Conservation (phyloP, 2,329 filamentous ascomycete genomes). For the Endothia cerciana region DNA sequence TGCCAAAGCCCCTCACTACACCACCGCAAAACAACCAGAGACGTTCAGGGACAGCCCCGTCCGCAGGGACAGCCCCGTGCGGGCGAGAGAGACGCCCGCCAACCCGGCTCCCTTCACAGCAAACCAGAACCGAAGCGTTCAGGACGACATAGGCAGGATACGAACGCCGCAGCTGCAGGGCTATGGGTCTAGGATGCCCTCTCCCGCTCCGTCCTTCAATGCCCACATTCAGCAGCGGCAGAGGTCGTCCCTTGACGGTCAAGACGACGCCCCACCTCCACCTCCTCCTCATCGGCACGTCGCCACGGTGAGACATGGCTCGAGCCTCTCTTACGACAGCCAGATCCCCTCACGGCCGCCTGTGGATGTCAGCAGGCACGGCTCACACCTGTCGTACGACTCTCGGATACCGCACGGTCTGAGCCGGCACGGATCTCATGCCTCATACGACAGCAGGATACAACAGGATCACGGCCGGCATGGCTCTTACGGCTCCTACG, state of each 20-base stretch:
- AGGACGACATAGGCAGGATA: slow-evolving; percentile 35
- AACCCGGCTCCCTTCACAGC: slow-evolving; percentile 11
- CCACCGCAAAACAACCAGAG: slow-evolving; percentile 63
- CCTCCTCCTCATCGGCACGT: slow-evolving; percentile 80
- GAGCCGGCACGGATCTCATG: slow-evolving; percentile 29
- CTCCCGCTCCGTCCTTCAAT: slow-evolving; percentile 43
- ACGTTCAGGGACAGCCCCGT: slow-evolving; percentile 53
- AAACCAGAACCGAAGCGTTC: slow-evolving; percentile 27
- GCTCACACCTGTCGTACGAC: slow-evolving; percentile 34
- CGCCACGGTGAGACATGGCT: slow-evolving; percentile 26
- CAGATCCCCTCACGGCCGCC: slow-evolving; percentile 24
- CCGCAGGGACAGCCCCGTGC: slow-evolving; percentile 46
- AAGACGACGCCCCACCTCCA: slow-evolving; percentile 73
- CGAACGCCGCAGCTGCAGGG: slow-evolving; percentile 37
- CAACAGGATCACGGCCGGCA: slow-evolving; percentile 23
- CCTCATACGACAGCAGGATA: slow-evolving; percentile 27
- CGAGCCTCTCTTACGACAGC: slow-evolving; percentile 31
- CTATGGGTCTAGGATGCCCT: slow-evolving; percentile 42
- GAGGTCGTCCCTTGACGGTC: slow-evolving; percentile 39
- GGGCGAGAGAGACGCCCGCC: slow-evolving; percentile 23
- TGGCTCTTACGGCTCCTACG: slow-evolving; percentile 30
- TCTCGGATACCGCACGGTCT: slow-evolving; percentile 23
- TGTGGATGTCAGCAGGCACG: slow-evolving; percentile 27
- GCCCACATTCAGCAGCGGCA: slow-evolving; percentile 34
- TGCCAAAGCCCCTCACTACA: slow-evolving; percentile 68